Percentiles rank a stretch among this genome's conserved stretches.
Evolutionary conservation across 1,139 yeast genomes (phyloP).

Genomic region (Spencermartinsiella ligniputridi): DNA sequence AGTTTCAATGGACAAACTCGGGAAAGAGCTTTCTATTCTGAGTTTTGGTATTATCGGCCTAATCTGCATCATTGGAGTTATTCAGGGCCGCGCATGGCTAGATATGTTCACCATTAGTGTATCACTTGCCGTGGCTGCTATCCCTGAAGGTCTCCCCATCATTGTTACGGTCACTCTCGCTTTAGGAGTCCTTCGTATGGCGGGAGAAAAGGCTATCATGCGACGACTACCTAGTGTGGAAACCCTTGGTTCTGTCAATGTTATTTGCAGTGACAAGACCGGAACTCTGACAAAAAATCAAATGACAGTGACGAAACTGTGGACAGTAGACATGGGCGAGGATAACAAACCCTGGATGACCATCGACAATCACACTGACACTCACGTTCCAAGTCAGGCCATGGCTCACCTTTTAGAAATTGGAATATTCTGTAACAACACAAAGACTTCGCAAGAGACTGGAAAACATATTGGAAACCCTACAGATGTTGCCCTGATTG

Average conservation of each 20-base stretch:
- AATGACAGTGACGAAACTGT: slow-evolving; percentile 83
- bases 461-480: slow-evolving; percentile 85
- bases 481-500: slow-evolving; percentile 86
- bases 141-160: slow-evolving; percentile 96
- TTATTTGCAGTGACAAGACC: slow-evolving; percentile 91
- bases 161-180: slow-evolving; percentile 96
- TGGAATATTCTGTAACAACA: slow-evolving; percentile 80
- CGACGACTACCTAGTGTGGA: slow-evolving; percentile 92
- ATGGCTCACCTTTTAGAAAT: slow-evolving; percentile 47
- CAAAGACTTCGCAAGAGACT: slow-evolving; percentile 55
- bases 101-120: slow-evolving; percentile 98
- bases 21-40: slow-evolving; percentile 77
- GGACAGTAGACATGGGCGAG: slow-evolving; percentile 73
- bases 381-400: slow-evolving; percentile 19
- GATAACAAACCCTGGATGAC: slow-evolving; percentile 29
- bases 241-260: slow-evolving; percentile 92
- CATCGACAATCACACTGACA: slow-evolving; percentile 13
- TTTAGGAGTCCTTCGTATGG: slow-evolving; percentile 92
- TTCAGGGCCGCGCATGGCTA: slow-evolving; percentile 90
- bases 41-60: slow-evolving; percentile 82
- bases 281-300: slow-evolving; percentile 93
- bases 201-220: slow-evolving; percentile 85
- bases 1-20: slow-evolving; percentile 88
- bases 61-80: slow-evolving; percentile 78
- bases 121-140: slow-evolving; percentile 95